Conservation (phyloP, 73 alveolate species). For the Breviolum minutum region DNA sequence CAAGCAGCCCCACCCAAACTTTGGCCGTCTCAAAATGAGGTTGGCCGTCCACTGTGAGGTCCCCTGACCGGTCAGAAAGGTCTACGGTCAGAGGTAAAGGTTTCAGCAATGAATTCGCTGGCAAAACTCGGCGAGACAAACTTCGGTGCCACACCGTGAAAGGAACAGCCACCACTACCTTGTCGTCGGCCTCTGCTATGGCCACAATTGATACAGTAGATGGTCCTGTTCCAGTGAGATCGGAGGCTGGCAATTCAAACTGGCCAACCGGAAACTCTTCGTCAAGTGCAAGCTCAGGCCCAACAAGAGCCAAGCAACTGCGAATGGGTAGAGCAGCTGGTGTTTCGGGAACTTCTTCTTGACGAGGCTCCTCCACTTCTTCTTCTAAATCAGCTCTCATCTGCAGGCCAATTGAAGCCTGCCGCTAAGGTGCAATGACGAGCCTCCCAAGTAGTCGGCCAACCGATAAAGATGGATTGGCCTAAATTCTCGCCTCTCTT, state of each 20-base stretch:
- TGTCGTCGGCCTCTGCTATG: not conserved
- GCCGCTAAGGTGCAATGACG: not conserved
- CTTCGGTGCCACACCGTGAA: not conserved
- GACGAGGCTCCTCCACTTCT: not conserved
- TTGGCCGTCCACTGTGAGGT: not conserved
- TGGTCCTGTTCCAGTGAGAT: not conserved
- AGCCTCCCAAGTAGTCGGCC: conserved; percentile 10
- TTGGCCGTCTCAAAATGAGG: not conserved
- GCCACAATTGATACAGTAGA: not conserved
- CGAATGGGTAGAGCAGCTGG: too few species aligned
- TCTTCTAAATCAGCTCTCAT: not conserved
- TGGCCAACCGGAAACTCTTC: not conserved
- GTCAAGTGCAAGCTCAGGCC: not conserved
- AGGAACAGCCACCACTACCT: not conserved
- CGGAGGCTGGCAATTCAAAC: not conserved
- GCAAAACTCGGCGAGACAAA: not conserved
- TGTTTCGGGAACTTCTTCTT: not conserved
- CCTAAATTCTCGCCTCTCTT: not conserved
- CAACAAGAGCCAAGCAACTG: not conserved
- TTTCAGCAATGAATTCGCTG: not conserved
- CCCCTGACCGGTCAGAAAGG: not conserved
- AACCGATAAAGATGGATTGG: not conserved
- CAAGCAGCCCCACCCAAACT: too few species aligned
- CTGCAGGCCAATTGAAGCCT: conserved; percentile 4
- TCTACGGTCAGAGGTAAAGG: not conserved